Conservation (phyloP, 768 basidiomycete genomes). For the Bullera alba region DNA sequence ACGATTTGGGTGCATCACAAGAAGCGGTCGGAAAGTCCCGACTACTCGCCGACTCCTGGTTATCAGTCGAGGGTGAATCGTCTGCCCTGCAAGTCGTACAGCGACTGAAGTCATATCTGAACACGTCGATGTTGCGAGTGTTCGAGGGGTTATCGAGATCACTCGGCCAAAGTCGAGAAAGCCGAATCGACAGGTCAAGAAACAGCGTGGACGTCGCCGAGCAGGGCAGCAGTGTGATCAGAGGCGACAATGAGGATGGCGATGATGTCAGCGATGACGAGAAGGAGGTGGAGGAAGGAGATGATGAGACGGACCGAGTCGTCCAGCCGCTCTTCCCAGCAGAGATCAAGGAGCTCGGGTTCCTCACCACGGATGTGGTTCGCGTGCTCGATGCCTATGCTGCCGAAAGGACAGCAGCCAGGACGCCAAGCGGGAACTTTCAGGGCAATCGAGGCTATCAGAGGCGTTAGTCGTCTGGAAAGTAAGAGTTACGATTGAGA, state of each 20-base stretch:
- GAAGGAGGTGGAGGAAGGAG: conserved; percentile 41
- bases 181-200: conserved; percentile 7
- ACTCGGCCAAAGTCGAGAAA: conserved; percentile 18
- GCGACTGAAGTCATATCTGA: conserved; percentile 69
- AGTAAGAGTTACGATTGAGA: neutral
- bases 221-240: conserved; percentile 19
- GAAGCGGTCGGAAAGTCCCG: conserved; percentile 59
- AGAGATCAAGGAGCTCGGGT: conserved; percentile 69
- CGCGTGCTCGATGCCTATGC: conserved; percentile 64
- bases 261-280: conserved; percentile 51
- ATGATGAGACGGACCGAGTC: conserved; percentile 44
- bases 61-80: conserved; percentile 63
- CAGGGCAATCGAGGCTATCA: too few species aligned
- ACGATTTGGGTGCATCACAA: conserved; percentile 51
- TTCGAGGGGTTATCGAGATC: conserved; percentile 67
- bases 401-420: conserved; percentile 50
- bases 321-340: conserved; percentile 53
- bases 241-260: conserved; percentile 49
- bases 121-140: conserved; percentile 76
- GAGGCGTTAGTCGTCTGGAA: too few species aligned
- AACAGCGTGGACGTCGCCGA: conserved; percentile 13
- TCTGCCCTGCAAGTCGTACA: conserved; percentile 75
- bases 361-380: conserved; percentile 67
- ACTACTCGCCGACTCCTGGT: conserved; percentile 82
- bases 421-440: too few species aligned